A percentile compares a stretch with the other conserved stretches of the same genome.
These are phyloP conservation scores for Hymenoscyphus fructigenus DNA, from an alignment of 2,329 filamentous ascomycete genomes.

Conservation along the genomic window DNA sequence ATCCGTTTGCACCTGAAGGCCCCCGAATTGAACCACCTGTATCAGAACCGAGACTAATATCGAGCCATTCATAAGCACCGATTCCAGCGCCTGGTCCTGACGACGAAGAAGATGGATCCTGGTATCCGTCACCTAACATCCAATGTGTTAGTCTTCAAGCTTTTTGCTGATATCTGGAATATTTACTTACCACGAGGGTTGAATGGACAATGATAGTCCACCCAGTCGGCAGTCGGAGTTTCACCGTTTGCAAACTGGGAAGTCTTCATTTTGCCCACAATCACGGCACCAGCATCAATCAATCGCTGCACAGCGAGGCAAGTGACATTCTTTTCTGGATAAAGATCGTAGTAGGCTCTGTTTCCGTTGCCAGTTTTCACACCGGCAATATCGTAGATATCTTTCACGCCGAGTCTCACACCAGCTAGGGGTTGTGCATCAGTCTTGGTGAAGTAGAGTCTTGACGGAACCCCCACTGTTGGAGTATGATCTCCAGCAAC, in stretches of 20 bases:
- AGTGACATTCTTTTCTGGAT: conserved; percentile 45
- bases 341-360: conserved; percentile 54
- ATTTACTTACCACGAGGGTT: conserved; percentile 36
- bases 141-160: not conserved
- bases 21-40: conserved; percentile 51
- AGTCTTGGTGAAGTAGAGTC: conserved; percentile 56
- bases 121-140: conserved; percentile 46
- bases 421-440: conserved; percentile 52
- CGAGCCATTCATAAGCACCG: conserved; percentile 48
- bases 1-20: conserved; percentile 48
- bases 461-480: conserved; percentile 55
- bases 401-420: conserved; percentile 60
- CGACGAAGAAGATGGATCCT: conserved; percentile 48
- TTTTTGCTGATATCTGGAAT: not conserved
- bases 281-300: conserved; percentile 56
- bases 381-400: conserved; percentile 57
- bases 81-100: conserved; percentile 45
- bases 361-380: conserved; percentile 56
- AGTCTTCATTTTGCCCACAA: conserved; percentile 54
- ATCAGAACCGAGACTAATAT: conserved; percentile 49
- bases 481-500: conserved; percentile 42
- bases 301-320: conserved; percentile 52
- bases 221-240: conserved; percentile 50
- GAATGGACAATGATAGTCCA: conserved; percentile 42
- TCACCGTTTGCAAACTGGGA: conserved; percentile 45